A percentile compares a stretch with the other conserved stretches of the same genome.
Evolutionary conservation across 192 early-diverging fungal genomes (phyloP).

Genomic region (Phycomyces nitens): DNA sequence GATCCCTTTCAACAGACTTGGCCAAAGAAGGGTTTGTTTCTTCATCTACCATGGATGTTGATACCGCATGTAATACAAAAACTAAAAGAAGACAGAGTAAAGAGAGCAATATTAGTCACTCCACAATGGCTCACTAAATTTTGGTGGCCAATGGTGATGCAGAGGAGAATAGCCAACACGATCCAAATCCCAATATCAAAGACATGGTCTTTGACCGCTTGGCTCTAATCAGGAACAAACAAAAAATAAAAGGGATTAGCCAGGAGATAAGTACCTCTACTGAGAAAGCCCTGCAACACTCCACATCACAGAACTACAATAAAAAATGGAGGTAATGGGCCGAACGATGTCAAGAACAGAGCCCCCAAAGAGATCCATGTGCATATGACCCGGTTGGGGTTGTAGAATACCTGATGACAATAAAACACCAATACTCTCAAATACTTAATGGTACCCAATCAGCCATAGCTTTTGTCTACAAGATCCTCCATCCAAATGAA

Average conservation of each 20-base stretch:
- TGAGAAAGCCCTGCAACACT: too few species aligned
- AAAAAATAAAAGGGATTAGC: too few species aligned
- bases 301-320: too few species aligned
- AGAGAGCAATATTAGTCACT: slow-evolving; percentile 11
- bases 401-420: too few species aligned
- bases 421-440: too few species aligned
- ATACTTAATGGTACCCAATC: too few species aligned
- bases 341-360: background rate
- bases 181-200: background rate
- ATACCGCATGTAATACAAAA: slow-evolving; percentile 10
- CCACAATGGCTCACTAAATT: slow-evolving; percentile 17
- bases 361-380: background rate
- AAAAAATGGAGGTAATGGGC: background rate
- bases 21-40: slow-evolving; percentile 16
- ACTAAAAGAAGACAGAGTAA: background rate
- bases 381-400: too few species aligned
- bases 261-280: too few species aligned
- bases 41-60: slow-evolving; percentile 19
- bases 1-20: slow-evolving; percentile 21
- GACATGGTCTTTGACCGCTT: background rate
- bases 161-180: background rate
- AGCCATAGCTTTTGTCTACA: background rate
- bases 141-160: slow-evolving; percentile 11
- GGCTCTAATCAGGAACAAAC: slow-evolving; percentile 11
- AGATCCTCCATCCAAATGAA: background rate